Evolutionary conservation across 805 yeast species (phyloP), one percentile per base, ranked within the genome.

Genomic region (Starmerella cellae): DNA sequence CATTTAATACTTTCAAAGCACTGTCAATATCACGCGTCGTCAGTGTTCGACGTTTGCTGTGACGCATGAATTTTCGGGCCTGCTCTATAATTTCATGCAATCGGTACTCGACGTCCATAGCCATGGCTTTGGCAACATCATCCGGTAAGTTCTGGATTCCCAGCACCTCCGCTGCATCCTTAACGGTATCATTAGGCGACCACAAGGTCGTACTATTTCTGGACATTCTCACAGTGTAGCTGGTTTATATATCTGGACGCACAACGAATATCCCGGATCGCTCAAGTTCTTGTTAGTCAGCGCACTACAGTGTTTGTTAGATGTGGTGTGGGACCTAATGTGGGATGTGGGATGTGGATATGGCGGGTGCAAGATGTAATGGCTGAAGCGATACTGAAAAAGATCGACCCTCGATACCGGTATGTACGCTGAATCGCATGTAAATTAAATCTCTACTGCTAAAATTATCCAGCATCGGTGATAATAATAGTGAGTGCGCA

Each of bases 101-200:
- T 48, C 98, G 73, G 60, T 93, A 91, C 64, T 91, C 99, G n/a
- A 91, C 93, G 59, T 91, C 99, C 98, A 91, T 91, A 5, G 99
- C 97, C 47, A 91, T 66, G 48, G 91, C 83, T 57, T 84, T 82
- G 37, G 95, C 81, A 2, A 88, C 94, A 46, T 93, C 98, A 41
- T 88, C 97, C 26, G 83, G 82, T 37, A 91, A 66, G 31, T 61
- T 62, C 3, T 69, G 61, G 29, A 91, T 69, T 1, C 98, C 98
- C 10, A 91, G 66, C 2, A 84, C 73, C 58, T 91, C 98, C 0
- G 96, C 95, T 14, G 83, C 95, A 66, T 91, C 98, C 55, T 79
- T 81, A 23, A 93, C 95, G 0, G 99, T 91, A 60, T 91, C 97
- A 46, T 82, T 78, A 6, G 97, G 96, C 9, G 97, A 87, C 98